Percentiles rank a stretch among this genome's conserved stretches.
phyloP scores from a whole-genome alignment of 169 alveolate genomes.

The Cryptosporidium parvum region DNA sequence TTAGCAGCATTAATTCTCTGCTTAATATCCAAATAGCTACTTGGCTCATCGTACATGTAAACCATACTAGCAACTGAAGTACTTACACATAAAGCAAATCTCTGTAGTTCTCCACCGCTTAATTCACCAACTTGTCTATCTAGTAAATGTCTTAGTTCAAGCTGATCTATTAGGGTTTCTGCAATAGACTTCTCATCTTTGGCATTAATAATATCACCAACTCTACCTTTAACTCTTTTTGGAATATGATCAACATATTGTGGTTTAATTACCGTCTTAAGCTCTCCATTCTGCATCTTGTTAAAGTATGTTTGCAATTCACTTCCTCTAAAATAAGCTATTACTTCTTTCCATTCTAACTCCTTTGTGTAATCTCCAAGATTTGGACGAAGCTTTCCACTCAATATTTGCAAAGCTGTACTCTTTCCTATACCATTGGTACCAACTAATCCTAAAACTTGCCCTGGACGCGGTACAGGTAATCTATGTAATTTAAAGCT shows the following conservation, averaged over 20 bases:
- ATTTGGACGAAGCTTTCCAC: conserved; percentile 98
- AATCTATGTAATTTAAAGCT: conserved; percentile 98
- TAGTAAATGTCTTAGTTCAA: conserved; percentile 93
- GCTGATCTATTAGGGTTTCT: conserved; percentile 86
- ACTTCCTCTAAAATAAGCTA: conserved; percentile 95
- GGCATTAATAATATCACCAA: conserved; percentile 89
- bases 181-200: conserved; percentile 91
- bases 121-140: conserved; percentile 94
- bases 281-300: conserved; percentile 93
- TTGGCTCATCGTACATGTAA: conserved; percentile 99
- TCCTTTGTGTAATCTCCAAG: conserved; percentile 95
- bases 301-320: conserved; percentile 97
- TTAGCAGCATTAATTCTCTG: conserved; percentile 97
- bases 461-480: conserved; percentile 99
- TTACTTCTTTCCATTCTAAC: conserved; percentile 97
- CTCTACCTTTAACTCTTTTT: conserved; percentile 90
- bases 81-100: conserved; percentile 97
- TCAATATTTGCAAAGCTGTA: conserved; percentile 96
- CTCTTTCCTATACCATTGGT: conserved; percentile 97
- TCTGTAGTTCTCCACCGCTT: conserved; percentile 98
- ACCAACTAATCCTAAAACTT: conserved; percentile 92
- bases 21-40: conserved; percentile 97
- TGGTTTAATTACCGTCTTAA: conserved; percentile 97
- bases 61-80: conserved; percentile 94
- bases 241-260: conserved; percentile 98